These are phyloP conservation scores for Colletotrichum cordylinicola DNA, from an alignment of 2,329 filamentous ascomycete species.

Conservation along the genomic window DNA sequence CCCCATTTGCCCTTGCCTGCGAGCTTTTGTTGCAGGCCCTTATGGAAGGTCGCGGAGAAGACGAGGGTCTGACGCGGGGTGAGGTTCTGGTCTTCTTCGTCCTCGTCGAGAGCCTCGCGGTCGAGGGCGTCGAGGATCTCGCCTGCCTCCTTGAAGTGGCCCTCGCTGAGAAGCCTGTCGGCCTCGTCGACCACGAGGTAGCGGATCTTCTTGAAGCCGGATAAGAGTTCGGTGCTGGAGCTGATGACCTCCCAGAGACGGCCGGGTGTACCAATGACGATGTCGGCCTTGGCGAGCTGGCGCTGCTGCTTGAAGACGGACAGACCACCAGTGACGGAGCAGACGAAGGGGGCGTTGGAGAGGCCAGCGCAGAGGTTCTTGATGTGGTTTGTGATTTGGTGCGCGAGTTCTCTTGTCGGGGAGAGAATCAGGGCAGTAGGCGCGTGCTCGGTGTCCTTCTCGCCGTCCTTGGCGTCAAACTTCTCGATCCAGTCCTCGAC, in stretches of 20 bases:
- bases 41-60: slow-evolving; percentile 96
- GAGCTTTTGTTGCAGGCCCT: slow-evolving; percentile 88
- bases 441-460: slow-evolving; percentile 37
- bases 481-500: slow-evolving; percentile 78
- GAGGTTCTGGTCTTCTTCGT: slow-evolving; percentile 49
- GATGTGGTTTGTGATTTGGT: slow-evolving; percentile 87
- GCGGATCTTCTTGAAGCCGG: slow-evolving; percentile 73
- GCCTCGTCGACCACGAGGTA: slow-evolving; percentile 95
- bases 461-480: slow-evolving; percentile 25
- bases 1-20: slow-evolving; percentile 71
- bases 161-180: slow-evolving; percentile 87
- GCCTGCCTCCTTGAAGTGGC: slow-evolving; percentile 93
- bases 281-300: slow-evolving; percentile 81
- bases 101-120: slow-evolving; percentile 67
- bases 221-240: slow-evolving; percentile 71
- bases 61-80: slow-evolving; percentile 82
- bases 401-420: slow-evolving; percentile 90
- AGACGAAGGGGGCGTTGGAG: slow-evolving; percentile 72
- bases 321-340: slow-evolving; percentile 88
- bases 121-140: slow-evolving; percentile 87
- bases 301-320: slow-evolving; percentile 96
- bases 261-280: slow-evolving; percentile 92
- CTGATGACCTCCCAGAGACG: slow-evolving; percentile 94
- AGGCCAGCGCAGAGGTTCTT: slow-evolving; percentile 72
- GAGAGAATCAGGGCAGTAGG: slow-evolving; percentile 85